Evolutionary conservation across 2,329 filamentous ascomycete genomes (phyloP), one percentile per base, ranked within the genome.

Genomic region (Colletotrichum incanum): DNA sequence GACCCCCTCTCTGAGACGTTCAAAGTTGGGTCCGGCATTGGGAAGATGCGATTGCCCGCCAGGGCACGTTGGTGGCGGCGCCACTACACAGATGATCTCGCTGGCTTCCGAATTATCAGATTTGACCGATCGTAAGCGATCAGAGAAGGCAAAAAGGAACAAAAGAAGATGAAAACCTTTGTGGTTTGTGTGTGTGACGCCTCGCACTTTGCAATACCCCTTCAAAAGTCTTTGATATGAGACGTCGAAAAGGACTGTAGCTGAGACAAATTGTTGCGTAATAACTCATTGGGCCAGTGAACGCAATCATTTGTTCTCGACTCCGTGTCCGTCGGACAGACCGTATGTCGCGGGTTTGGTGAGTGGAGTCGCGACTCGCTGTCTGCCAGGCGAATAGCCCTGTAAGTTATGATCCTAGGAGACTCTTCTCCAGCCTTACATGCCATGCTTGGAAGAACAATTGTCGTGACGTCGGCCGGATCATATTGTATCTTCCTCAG

Each of bases 71-170:
- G 58, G 65, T 68, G 58, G 52, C 67, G 54, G 26, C 69, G 69
- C 69, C 69, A 68, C 65, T 41, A 28, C 18, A 47, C 41, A 58
- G 68, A 47, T 58, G 28, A 56, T 67, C 16, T 68, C 43, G 50
- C 56, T 26, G 56, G 18, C 20, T 56, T 28, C 43, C 37, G 12
- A 41, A 39, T 7, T 37, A 28, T 68, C 65, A 45, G 55, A 50
- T 41, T 28, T 59, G 45, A 50, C 31, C 37, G 55, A 58, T 54
- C 59, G 34, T 18, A 3, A n/a, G 49, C 52, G 31, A 26, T 31
- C 26, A n/a, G 26, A 34, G 34, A 18, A 62, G 58, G 31, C 12
- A 5, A 23, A 31, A 23, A 47, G 18, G 6, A 45, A 4, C 20
- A 8, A 60, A 54, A 65, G 54, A 31, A 50, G 63, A 71, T 20